Percentiles rank a stretch among this genome's conserved stretches.
These are phyloP conservation scores for Rhodotorula sp. DNA, from an alignment of 1,284 basidiomycete genomes.

Conservation along the genomic window DNA sequence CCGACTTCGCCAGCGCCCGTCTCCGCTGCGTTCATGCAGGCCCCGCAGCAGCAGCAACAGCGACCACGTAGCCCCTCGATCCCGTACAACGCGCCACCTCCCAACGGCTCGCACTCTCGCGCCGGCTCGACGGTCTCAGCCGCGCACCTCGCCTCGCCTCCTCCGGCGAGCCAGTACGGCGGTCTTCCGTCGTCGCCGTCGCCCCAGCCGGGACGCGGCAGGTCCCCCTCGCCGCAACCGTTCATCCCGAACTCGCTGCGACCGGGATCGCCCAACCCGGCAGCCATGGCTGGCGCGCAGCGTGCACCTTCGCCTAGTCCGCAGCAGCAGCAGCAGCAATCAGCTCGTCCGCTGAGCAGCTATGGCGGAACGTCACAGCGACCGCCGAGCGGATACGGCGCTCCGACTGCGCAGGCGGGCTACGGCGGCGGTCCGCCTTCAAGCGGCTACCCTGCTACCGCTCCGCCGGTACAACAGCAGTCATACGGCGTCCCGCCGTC, in stretches of 20 bases:
- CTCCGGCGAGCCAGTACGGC: slow-evolving; percentile 5
- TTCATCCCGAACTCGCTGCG: slow-evolving; percentile 25
- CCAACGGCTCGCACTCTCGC: slow-evolving; percentile 20
- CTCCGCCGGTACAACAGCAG: slow-evolving; percentile 6
- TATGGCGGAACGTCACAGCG: slow-evolving; percentile 3
- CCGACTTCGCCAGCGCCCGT: slow-evolving; percentile 26
- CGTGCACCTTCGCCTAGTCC: not conserved
- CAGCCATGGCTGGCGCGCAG: not conserved
- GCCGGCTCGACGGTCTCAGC: slow-evolving; percentile 18
- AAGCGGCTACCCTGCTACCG: not conserved
- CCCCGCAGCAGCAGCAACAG: not conserved
- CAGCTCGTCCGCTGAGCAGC: not conserved
- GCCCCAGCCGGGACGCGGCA: not conserved
- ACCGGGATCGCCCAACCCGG: slow-evolving; percentile 9
- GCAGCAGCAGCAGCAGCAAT: slow-evolving; percentile 7
- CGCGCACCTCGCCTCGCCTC: slow-evolving; percentile 7
- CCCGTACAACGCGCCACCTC: slow-evolving; percentile 14
- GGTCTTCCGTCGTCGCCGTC: slow-evolving; percentile 11
- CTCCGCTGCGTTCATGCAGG: slow-evolving; percentile 26
- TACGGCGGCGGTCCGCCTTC: not conserved
- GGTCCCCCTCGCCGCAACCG: slow-evolving; percentile 20
- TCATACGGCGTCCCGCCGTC: slow-evolving; percentile 12
- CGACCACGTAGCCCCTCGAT: not conserved
- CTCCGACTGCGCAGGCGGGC: not conserved
- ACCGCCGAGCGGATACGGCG: slow-evolving; percentile 4